Base-by-base conservation (phyloP, 108 stramenopile species). In the Cyclostephanos invisitatus region DNA sequence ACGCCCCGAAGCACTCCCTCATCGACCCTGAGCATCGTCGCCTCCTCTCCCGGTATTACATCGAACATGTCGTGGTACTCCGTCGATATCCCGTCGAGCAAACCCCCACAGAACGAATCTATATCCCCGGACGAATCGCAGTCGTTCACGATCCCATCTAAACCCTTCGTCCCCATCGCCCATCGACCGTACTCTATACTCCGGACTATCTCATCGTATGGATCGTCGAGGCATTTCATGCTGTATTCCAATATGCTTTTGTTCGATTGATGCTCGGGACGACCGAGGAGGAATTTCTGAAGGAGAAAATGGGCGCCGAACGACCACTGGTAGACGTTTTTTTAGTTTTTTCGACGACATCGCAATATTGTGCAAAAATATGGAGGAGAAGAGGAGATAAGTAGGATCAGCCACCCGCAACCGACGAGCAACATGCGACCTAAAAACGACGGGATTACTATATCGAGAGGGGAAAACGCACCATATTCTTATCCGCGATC, bases 181-280 rank as follows among this genome's bases (percentile, higher is more conserved):
- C 64, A 78, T 29, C 77, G 29, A 12, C 70, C 77, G 62, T 78
- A 78, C 18, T 71, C 50, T 27, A 78, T 78, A 25, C 65, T 66
- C 48, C 70, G 77, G 12, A 78, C 64, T 35, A 78, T 51, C 21
- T 48, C 56, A 42, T 78, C 77, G 10, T 48, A 61, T 42, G 57
- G 59, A 67, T 78, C 77, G 67, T 78, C 77, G 7, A 78, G 68
- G 27, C 77, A 71, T 65, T 78, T 60, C 77, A 78, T 78, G 59
- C 28, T 65, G 62, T 71, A 71, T 53, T 78, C 59, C 21, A 78
- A 57, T 29, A 78, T 78, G 21, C 69, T 60, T 67, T 67, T 67
- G 38, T 71, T 70, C 54, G 56, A 67, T 60, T 67, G 64, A 40
- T 78, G 70, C 49, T 65, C 56, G 3, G 64, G 58, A 7, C 35